phyloP scores from a whole-genome alignment of 495 filamentous ascomycete genomes.

The Ascodesmis nigricans region DNA sequence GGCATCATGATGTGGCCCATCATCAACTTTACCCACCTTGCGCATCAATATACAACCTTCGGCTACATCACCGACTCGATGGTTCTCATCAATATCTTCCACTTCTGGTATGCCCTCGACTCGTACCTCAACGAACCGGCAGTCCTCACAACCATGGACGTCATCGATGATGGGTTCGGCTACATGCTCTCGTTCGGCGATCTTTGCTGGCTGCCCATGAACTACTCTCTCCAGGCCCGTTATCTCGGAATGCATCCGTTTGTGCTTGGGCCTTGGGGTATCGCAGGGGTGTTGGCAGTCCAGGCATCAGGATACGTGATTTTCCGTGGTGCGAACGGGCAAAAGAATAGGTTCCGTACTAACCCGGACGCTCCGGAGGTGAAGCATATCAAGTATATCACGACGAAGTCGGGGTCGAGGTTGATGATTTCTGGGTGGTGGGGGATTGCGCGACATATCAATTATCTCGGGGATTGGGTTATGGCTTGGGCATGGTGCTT shows the following conservation, averaged over 20 bases:
- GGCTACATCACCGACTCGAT: constrained; percentile 78
- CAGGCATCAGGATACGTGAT: constrained; percentile 56
- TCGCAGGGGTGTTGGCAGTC: constrained; percentile 38
- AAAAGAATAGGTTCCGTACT: constrained; percentile 86
- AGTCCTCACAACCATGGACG: constrained; percentile 87
- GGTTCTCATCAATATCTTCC: constrained; percentile 53
- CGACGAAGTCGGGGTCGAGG: constrained; percentile 61
- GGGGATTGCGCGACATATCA: constrained; percentile 82
- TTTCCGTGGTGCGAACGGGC: constrained; percentile 76
- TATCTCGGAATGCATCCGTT: constrained; percentile 73
- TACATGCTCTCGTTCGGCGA: constrained; percentile 95
- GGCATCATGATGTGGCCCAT: constrained; percentile 81
- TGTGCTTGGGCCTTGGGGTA: constrained; percentile 42
- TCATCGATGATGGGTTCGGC: constrained; percentile 86
- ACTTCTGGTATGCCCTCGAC: constrained; percentile 70
- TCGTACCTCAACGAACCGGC: constrained; percentile 74
- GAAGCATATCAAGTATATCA: constrained; percentile 61
- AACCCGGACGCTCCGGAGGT: constrained; percentile 66
- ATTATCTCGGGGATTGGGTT: constrained; percentile 94
- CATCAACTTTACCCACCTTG: constrained; percentile 63
- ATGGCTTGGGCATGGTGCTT: constrained; percentile 83
- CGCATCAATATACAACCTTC: constrained; percentile 65
- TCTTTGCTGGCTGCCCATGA: constrained; percentile 79
- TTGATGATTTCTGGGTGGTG: constrained; percentile 85
- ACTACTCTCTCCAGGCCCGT: constrained; percentile 67